These are phyloP conservation scores for Schizophyllum amplum DNA, from an alignment of 1,284 basidiomycete genomes.

Conservation along the genomic window DNA sequence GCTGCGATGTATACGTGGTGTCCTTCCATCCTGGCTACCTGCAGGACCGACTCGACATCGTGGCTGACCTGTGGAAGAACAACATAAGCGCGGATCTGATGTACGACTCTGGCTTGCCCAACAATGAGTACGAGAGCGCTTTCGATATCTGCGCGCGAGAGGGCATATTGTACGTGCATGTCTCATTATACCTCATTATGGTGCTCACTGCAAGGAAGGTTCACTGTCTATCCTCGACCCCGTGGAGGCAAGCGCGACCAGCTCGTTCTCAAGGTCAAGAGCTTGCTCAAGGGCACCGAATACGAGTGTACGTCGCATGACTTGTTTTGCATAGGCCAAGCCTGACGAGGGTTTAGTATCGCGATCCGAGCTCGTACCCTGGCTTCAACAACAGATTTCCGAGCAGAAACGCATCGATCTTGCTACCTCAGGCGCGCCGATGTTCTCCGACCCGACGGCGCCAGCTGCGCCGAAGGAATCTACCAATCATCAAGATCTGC, in stretches of 20 bases:
- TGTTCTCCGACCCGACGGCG: conserved; percentile 28
- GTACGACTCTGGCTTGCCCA: conserved; percentile 66
- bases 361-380: conserved; percentile 61
- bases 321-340: neutral
- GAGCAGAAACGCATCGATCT: conserved; percentile 71
- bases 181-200: conserved; percentile 1
- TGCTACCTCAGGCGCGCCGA: conserved; percentile 46
- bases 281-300: conserved; percentile 66
- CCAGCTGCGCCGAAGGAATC: neutral
- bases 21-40: conserved; percentile 72
- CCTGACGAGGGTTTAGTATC: conserved; percentile 36
- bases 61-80: conserved; percentile 71
- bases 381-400: conserved; percentile 68
- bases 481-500: conserved; percentile 35
- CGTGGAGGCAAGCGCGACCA: conserved; percentile 50
- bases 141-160: conserved; percentile 62
- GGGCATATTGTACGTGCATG: conserved; percentile 60
- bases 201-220: conserved; percentile 32
- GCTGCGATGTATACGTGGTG: conserved; percentile 81
- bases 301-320: conserved; percentile 45
- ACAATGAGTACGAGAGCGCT: conserved; percentile 55
- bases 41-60: conserved; percentile 72
- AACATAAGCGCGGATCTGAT: conserved; percentile 83
- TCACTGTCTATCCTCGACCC: conserved; percentile 62
- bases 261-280: conserved; percentile 73